Conservation (phyloP, 2,329 filamentous ascomycete species). For the Trichophyton verrucosum region DNA sequence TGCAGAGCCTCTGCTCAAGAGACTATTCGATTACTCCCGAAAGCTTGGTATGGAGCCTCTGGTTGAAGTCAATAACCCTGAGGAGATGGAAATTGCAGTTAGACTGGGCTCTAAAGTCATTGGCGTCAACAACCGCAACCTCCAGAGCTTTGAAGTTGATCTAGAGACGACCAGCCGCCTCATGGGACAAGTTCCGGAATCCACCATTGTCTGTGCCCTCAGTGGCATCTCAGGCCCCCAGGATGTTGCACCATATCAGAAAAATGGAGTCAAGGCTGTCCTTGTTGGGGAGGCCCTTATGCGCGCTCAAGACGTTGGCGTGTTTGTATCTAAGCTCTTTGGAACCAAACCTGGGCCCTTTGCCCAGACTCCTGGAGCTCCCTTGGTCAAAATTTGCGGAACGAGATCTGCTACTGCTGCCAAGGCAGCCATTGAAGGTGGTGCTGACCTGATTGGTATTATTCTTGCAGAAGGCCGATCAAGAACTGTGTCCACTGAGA, state of each 20-base stretch:
- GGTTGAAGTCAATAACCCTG: conserved; percentile 88
- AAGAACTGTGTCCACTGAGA: conserved; percentile 65
- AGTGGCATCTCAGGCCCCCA: conserved; percentile 84
- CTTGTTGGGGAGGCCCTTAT: conserved; percentile 93
- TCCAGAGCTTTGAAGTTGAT: conserved; percentile 95
- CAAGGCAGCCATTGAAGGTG: conserved; percentile 64
- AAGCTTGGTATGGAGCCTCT: conserved; percentile 93
- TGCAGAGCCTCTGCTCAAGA: conserved; percentile 56
- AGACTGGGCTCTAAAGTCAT: conserved; percentile 80
- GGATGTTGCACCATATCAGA: conserved; percentile 77
- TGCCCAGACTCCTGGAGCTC: conserved; percentile 22
- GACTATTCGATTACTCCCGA: conserved; percentile 76
- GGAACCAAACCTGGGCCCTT: conserved; percentile 36
- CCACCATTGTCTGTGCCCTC: conserved; percentile 80
- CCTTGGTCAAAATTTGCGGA: conserved; percentile 90
- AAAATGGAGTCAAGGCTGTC: conserved; percentile 81
- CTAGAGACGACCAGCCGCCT: conserved; percentile 81
- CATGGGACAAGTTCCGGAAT: conserved; percentile 71
- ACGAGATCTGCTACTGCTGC: conserved; percentile 75
- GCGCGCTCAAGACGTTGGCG: conserved; percentile 68
- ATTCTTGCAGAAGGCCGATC: conserved; percentile 74
- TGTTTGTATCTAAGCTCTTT: conserved; percentile 76
- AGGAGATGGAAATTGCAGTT: conserved; percentile 83
- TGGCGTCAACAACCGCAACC: conserved; percentile 93
- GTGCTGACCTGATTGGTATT: conserved; percentile 86